These are phyloP conservation scores for Herpetomonas samuelpessoai DNA, from an alignment of 208 protist genomes.

Conservation along the genomic window DNA sequence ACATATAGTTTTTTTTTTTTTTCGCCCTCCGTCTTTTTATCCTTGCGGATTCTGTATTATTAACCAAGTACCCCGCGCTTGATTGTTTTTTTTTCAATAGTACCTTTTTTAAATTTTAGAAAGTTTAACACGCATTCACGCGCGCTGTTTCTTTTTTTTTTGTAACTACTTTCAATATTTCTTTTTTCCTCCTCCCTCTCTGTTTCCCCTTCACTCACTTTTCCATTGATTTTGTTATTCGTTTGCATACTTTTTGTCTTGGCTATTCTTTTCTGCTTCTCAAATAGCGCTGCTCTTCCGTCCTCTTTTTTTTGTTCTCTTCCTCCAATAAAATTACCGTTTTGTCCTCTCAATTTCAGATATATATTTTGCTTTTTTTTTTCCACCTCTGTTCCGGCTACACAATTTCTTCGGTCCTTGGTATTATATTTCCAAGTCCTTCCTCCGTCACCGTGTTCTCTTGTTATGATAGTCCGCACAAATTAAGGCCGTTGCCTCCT, in stretches of 20 bases:
- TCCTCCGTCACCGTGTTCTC: too few species aligned
- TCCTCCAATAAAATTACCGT: too few species aligned
- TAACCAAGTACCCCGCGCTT: neutral
- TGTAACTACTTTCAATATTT: conserved; percentile 1
- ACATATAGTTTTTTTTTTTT: too few species aligned
- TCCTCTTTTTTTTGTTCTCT: too few species aligned
- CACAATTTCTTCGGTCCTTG: too few species aligned
- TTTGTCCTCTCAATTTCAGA: too few species aligned
- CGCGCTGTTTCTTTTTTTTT: conserved; percentile 8
- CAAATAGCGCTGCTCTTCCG: too few species aligned
- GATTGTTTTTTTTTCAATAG: conserved; percentile 7
- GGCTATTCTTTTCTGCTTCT: neutral
- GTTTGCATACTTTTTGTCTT: neutral
- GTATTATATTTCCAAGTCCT: too few species aligned
- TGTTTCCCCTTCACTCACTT: conserved; percentile 7
- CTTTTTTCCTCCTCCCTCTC: conserved; percentile 7
- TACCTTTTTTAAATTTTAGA: neutral
- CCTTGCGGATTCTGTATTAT: neutral
- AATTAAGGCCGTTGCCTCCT: too few species aligned
- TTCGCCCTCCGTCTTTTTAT: neutral
- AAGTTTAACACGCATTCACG: conserved; percentile 2
- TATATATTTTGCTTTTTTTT: too few species aligned
- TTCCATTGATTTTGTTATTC: conserved; percentile 10
- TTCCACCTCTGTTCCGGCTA: too few species aligned
- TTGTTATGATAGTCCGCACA: too few species aligned